Conservation (phyloP, 768 basidiomycete genomes). For the Amanita exitialis region DNA sequence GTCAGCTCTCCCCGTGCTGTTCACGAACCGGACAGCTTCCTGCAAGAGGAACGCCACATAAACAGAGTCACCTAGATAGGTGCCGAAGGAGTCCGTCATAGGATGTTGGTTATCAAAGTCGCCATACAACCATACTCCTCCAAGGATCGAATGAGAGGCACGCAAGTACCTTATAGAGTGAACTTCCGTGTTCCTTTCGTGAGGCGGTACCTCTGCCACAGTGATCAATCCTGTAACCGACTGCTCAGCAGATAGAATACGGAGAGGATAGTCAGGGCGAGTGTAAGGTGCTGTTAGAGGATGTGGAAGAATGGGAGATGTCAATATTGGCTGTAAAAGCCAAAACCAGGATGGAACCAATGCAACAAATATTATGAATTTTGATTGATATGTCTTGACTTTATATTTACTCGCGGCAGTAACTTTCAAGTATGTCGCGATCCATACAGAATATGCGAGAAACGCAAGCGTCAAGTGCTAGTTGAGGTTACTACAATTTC, state of each 20-base stretch:
- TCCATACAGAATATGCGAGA: constrained; percentile 20
- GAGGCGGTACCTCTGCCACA: constrained; percentile 62
- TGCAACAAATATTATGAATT: constrained; percentile 14
- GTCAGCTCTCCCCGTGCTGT: constrained; percentile 30
- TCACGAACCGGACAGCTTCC: constrained; percentile 69
- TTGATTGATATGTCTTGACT: not conserved
- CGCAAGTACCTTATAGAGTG: constrained; percentile 53
- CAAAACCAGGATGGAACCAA: constrained; percentile 25
- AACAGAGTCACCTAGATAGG: constrained; percentile 63
- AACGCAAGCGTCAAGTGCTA: constrained; percentile 24
- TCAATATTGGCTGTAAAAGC: constrained; percentile 25
- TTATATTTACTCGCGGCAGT: not conserved
- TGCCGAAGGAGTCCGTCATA: constrained; percentile 40
- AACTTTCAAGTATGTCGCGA: constrained; percentile 13
- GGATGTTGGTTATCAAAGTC: constrained; percentile 31
- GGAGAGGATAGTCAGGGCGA: constrained; percentile 45
- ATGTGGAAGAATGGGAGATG: constrained; percentile 48
- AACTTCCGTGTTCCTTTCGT: constrained; percentile 22
- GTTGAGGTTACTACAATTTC: not conserved
- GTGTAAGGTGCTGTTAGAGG: constrained; percentile 39
- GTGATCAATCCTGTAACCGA: constrained; percentile 76
- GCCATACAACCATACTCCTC: constrained; percentile 71
- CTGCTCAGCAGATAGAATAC: constrained; percentile 54
- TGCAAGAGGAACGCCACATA: constrained; percentile 82
- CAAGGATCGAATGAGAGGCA: constrained; percentile 54